A percentile compares a stretch with the other conserved stretches of the same genome.
Evolutionary conservation across 1,284 basidiomycete species (phyloP).

Genomic region (Ceratobasidium sp.): DNA sequence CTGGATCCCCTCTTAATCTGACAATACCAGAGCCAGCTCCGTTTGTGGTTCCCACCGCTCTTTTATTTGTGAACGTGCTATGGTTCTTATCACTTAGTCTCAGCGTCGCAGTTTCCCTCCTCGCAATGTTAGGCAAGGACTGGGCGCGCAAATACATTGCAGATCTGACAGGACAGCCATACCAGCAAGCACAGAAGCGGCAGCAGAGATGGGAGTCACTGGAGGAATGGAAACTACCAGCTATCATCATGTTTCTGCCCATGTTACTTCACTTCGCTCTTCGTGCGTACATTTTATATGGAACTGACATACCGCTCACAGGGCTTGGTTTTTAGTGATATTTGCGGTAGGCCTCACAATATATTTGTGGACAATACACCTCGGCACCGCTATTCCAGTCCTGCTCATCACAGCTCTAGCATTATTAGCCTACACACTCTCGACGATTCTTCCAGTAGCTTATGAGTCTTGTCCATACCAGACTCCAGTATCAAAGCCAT

Average conservation of each 20-base stretch:
- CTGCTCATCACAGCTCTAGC: not conserved
- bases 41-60: not conserved
- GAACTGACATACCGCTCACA: too few relatives aligned
- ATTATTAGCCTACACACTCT: not conserved
- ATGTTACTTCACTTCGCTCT: conserved; percentile 3
- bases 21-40: too few relatives aligned
- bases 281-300: not conserved
- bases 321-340: too few relatives aligned
- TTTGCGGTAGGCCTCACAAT: conserved; percentile 18
- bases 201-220: conserved; percentile 4
- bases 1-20: not conserved
- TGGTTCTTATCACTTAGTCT: conserved; percentile 15
- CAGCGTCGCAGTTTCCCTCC: not conserved
- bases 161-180: not conserved
- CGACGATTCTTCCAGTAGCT: not conserved
- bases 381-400: not conserved
- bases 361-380: not conserved
- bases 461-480: conserved; percentile 16
- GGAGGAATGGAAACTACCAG: conserved; percentile 1
- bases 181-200: not conserved
- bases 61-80: not conserved
- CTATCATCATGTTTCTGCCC: not conserved
- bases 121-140: conserved; percentile 23
- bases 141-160: conserved; percentile 17
- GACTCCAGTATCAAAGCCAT: too few relatives aligned